A percentile compares a stretch with the other conserved stretches of the same genome.
These are phyloP conservation scores for Pseudonectria buxi DNA, from an alignment of 2,329 filamentous ascomycete genomes.

Conservation along the genomic window DNA sequence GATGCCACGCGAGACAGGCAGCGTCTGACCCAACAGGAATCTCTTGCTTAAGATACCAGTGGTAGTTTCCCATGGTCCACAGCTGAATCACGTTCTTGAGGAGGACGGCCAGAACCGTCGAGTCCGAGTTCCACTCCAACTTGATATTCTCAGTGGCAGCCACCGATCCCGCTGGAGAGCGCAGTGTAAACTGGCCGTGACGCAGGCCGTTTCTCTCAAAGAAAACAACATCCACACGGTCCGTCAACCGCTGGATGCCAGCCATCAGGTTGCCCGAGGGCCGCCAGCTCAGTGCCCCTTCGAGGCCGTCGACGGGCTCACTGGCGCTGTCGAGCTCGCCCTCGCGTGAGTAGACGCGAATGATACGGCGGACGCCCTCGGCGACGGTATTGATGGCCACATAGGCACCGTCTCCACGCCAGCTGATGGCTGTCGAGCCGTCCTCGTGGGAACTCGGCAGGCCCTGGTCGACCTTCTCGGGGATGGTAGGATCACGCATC, in stretches of 20 bases:
- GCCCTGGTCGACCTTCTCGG: conserved; percentile 84
- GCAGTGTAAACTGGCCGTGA: conserved; percentile 89
- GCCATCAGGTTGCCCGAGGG: conserved; percentile 87
- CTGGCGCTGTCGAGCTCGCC: conserved; percentile 87
- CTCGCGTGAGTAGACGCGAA: conserved; percentile 86
- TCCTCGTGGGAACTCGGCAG: conserved; percentile 69
- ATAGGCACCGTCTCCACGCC: conserved; percentile 90
- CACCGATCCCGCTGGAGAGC: conserved; percentile 52
- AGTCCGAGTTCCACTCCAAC: conserved; percentile 86
- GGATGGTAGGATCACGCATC: conserved; percentile 86
- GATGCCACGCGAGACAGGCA: conserved; percentile 63
- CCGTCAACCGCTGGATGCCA: conserved; percentile 65
- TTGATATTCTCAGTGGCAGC: conserved; percentile 51
- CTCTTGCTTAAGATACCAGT: conserved; percentile 97
- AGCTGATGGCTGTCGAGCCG: conserved; percentile 66
- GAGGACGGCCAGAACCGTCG: conserved; percentile 78
- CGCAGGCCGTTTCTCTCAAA: conserved; percentile 96
- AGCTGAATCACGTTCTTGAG: conserved; percentile 73
- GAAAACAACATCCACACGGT: conserved; percentile 77
- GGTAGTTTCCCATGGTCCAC: conserved; percentile 96
- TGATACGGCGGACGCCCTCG: conserved; percentile 61
- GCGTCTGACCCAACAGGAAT: conserved; percentile 41
- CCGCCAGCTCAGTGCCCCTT: conserved; percentile 81
- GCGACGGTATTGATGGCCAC: conserved; percentile 81
- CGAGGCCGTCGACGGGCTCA: conserved; percentile 90